Percentiles rank a stretch among this genome's conserved stretches.
Conservation (phyloP, 1,284 basidiomycete genomes). For the Sparassis latifolia region DNA sequence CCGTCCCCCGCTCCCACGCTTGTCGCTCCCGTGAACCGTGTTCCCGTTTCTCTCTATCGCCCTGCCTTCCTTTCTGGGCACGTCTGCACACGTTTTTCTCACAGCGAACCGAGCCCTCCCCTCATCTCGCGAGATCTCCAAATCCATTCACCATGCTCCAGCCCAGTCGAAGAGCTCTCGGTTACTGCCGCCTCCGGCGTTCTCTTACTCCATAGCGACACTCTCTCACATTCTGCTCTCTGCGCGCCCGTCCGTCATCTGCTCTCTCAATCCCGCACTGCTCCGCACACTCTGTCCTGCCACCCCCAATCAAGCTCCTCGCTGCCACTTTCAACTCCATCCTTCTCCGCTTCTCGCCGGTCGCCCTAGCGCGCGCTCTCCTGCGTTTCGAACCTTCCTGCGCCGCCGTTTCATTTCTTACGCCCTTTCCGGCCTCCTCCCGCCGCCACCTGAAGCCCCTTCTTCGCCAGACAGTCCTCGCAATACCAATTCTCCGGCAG, state of each 20-base stretch:
- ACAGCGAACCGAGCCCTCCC: conserved; percentile 20
- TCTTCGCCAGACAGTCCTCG: conserved; percentile 36
- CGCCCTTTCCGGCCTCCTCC: conserved; percentile 24
- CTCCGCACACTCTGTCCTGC: neutral
- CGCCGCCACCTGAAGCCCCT: conserved; percentile 14
- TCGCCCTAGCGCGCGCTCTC: neutral
- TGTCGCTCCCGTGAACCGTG: conserved; percentile 1
- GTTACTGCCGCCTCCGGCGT: conserved; percentile 9
- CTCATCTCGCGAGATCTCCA: conserved; percentile 21
- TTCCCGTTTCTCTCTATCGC: too few relatives aligned
- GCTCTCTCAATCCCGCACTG: neutral
- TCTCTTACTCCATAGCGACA: conserved; percentile 9
- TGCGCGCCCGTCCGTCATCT: neutral
- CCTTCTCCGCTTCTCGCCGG: neutral
- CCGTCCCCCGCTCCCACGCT: neutral
- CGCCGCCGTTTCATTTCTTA: conserved; percentile 19
- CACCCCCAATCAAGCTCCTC: neutral
- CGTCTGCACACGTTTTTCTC: conserved; percentile 1
- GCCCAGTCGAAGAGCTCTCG: conserved; percentile 21
- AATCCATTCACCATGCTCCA: conserved; percentile 4
- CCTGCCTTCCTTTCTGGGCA: too few relatives aligned
- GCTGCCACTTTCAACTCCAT: neutral
- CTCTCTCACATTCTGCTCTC: conserved; percentile 3
- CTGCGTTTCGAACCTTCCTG: neutral
- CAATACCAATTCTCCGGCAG: conserved; percentile 60